Conservation (phyloP, 2,329 filamentous ascomycete genomes). For the Hawksworthiomyces lignivorus region DNA sequence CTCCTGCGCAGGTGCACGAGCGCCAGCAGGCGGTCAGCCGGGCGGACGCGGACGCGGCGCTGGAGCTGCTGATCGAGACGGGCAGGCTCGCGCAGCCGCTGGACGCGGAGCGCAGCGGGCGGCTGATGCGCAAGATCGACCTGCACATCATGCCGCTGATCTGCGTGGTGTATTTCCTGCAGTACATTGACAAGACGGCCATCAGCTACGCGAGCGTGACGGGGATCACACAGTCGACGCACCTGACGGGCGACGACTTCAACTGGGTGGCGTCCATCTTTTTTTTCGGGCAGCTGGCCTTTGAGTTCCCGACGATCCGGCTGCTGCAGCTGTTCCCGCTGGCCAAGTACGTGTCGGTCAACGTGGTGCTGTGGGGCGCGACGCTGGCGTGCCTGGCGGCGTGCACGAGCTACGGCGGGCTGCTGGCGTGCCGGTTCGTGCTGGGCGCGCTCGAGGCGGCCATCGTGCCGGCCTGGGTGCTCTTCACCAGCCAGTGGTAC, state of each 20-base stretch:
- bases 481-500: conserved; percentile 25
- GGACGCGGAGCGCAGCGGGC: background rate
- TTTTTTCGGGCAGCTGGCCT: conserved; percentile 9
- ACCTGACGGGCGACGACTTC: conserved; percentile 7
- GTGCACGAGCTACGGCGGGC: conserved; percentile 6
- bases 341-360: conserved; percentile 7
- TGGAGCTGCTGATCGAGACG: no score
- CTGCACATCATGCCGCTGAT: conserved; percentile 12
- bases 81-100: no score
- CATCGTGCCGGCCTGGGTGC: conserved; percentile 21
- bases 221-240: conserved; percentile 3
- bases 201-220: conserved; percentile 9
- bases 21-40: no score
- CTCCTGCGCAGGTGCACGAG: no score
- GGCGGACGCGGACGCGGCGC: no score
- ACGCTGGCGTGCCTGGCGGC: conserved; percentile 6
- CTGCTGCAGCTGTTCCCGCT: conserved; percentile 9
- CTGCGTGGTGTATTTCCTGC: conserved; percentile 10
- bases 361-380: conserved; percentile 10
- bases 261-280: conserved; percentile 9
- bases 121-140: conserved; percentile 8
- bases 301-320: conserved; percentile 6
- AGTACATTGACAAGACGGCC: conserved; percentile 12
- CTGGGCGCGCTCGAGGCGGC: conserved; percentile 21
- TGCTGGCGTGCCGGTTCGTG: conserved; percentile 20